phyloP scores from a whole-genome alignment of 2,329 filamentous ascomycete genomes.

The Pyrenochaeta sp. region DNA sequence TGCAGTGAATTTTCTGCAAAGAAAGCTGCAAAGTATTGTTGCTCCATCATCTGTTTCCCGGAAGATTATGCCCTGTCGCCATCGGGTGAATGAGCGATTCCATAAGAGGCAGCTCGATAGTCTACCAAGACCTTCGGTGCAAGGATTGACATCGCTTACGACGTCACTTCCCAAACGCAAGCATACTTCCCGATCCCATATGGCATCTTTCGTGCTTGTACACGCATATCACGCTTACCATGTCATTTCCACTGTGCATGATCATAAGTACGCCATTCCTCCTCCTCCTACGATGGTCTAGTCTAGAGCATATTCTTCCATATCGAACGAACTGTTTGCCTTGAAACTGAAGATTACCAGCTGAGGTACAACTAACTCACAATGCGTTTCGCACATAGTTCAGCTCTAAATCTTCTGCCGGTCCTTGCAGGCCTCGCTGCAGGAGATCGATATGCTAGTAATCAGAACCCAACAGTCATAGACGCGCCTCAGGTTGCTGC shows the following conservation, averaged over 20 bases:
- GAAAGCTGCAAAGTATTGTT: no score
- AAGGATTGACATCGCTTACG: not conserved
- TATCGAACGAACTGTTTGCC: not conserved
- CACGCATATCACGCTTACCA: slow-evolving; percentile 5
- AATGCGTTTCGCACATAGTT: not conserved
- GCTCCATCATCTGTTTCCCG: no score
- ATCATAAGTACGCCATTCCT: not conserved
- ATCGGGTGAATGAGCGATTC: not conserved
- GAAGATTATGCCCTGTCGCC: not conserved
- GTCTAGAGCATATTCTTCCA: not conserved
- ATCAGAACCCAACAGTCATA: slow-evolving; percentile 5
- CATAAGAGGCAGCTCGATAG: slow-evolving; percentile 4
- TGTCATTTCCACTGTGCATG: not conserved
- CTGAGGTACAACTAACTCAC: not conserved
- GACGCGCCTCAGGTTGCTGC: slow-evolving; percentile 7
- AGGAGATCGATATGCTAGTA: slow-evolving; percentile 8
- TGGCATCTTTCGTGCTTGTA: not conserved
- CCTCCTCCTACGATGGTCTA: not conserved
- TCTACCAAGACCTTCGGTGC: not conserved
- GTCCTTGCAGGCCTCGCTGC: not conserved
- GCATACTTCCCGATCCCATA: not conserved
- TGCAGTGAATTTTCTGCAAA: no score
- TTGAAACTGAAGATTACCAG: not conserved
- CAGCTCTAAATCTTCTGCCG: not conserved
- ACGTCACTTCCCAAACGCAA: not conserved